phyloP scores from a whole-genome alignment of 2,329 filamentous ascomycete genomes.

The Talaromyces marneffei region DNA sequence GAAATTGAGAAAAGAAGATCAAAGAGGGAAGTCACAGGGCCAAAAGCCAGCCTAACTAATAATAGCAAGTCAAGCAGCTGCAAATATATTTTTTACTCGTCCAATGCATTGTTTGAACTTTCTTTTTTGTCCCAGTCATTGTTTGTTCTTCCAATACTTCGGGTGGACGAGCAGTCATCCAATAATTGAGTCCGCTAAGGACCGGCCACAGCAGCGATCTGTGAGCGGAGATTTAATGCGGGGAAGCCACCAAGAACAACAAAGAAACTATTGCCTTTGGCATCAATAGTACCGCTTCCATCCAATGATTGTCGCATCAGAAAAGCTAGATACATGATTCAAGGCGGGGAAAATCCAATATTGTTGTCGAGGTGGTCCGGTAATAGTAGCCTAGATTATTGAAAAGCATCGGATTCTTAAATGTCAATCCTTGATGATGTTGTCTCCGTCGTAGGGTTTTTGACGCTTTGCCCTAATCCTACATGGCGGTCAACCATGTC shows the following conservation, averaged over 20 bases:
- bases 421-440: not conserved
- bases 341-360: not conserved
- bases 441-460: not conserved
- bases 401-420: not conserved
- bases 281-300: not conserved
- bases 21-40: not conserved
- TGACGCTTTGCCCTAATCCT: not conserved
- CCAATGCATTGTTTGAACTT: not conserved
- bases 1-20: not conserved
- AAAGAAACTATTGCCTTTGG: not conserved
- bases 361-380: not conserved
- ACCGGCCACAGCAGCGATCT: not conserved
- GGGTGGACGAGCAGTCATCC: not conserved
- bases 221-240: slow-evolving; percentile 5
- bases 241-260: not conserved
- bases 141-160: not conserved
- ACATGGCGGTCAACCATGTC: not conserved
- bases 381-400: not conserved
- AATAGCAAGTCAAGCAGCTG: not conserved
- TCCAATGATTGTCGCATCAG: not conserved
- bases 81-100: not conserved
- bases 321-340: not conserved
- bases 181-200: not conserved
- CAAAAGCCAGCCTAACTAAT: not conserved
- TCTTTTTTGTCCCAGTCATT: not conserved